Conservation (phyloP, 129 eudicot genomes). For the Artemisia argyi region DNA sequence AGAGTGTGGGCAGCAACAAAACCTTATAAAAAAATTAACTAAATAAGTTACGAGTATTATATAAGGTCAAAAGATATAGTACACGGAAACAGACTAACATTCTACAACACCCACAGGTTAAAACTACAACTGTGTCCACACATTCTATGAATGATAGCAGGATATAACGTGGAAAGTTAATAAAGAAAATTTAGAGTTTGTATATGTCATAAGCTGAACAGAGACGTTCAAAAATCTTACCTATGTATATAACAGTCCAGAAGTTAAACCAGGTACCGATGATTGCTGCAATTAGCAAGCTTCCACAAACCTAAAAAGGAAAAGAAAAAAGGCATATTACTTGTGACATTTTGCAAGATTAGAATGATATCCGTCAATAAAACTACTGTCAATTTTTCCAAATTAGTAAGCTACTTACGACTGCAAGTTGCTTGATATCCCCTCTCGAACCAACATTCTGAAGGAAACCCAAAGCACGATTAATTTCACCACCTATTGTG, state of each 20-base stretch:
- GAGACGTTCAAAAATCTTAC: constrained; percentile 32
- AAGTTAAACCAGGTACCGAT: constrained; percentile 92
- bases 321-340: background rate
- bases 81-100: no score
- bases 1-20: constrained; percentile 84
- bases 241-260: constrained; percentile 64
- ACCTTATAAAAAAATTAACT: constrained; percentile 35
- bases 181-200: no score
- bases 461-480: constrained; percentile 51
- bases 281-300: constrained; percentile 74
- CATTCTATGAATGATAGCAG: no score
- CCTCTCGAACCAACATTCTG: constrained; percentile 76
- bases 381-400: constrained; percentile 6
- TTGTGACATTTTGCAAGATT: background rate
- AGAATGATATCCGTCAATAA: background rate
- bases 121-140: no score
- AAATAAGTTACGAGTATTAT: no score
- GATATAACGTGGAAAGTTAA: no score
- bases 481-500: constrained; percentile 54
- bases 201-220: background rate
- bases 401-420: constrained; percentile 37
- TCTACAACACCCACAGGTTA: no score
- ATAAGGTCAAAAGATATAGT: no score
- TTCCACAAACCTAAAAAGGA: constrained; percentile 47
- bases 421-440: constrained; percentile 61